Base-by-base conservation (phyloP, 257 asterid species). In the Petunia axillaris region DNA sequence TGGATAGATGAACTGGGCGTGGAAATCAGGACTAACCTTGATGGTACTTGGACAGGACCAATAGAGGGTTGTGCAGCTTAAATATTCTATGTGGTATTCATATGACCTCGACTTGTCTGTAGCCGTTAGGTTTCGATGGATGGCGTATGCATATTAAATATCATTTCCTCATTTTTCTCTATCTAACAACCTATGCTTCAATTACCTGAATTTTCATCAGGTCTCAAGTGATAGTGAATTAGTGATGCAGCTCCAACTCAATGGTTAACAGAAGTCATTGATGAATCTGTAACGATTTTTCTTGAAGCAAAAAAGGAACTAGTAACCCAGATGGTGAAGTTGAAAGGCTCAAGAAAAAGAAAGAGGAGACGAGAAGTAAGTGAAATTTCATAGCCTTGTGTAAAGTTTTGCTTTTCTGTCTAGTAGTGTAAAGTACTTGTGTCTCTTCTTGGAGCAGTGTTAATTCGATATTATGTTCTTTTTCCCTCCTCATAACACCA, bases 321-420 rank as follows among this genome's bases (percentile, higher is more conserved):
- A 77, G 88, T 39, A 84, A 92, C 38, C 87, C 87, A 13, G 94
- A 90, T 75, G 98, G 91, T 55, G 98, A 92, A 82, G 93, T 84
- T 74, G 97, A 93, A 80, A 95, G 93, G 84, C 90, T 95, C 39
- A 85, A 53, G 83, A 95, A 90, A 87, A 93, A 86, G 90, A 88
- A 87, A 95, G 97, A 91, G 75, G 98, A 95, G 46, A 80, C 89
- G 38, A 87, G 88, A 93, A 84, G 99, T 93, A 86, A 87, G 91
- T 48, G 64, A 70, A 73, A 62, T 85, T 71, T 71, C 43, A 6
- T 46, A 25, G 59, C 4, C 77, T 46, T 11, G 0, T 25, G 25
- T 40, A 7, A 71, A 48, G 25, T 2, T 39, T 65, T 71, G 6
- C 46, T 71, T 25, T 71, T 46, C 43, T 48, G 59, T n/a, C 77